A percentile compares a stretch with the other conserved stretches of the same genome.
Evolutionary conservation across 768 basidiomycete species (phyloP).

Genomic region (Cyclocybe aegerita): DNA sequence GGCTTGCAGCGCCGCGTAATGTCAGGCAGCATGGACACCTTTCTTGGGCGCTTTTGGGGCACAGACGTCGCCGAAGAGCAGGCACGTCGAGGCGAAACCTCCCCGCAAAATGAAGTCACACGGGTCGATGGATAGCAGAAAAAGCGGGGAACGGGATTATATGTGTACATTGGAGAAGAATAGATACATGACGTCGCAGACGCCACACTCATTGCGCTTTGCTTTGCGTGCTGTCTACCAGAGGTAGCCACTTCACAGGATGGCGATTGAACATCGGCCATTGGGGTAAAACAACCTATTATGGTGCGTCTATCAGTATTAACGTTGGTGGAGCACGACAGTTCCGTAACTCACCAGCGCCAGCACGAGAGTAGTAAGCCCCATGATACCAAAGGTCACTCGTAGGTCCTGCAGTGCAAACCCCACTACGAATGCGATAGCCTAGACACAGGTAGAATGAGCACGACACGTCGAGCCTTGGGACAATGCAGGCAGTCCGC

Average conservation of each 20-base stretch:
- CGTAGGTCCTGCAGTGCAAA: conserved; percentile 55
- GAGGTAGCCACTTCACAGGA: conserved; percentile 61
- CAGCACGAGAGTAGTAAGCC: conserved; percentile 35
- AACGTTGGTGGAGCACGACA: background rate
- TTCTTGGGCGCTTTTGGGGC: too few relatives aligned
- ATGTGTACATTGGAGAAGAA: background rate
- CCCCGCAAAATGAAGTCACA: too few relatives aligned
- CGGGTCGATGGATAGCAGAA: too few relatives aligned
- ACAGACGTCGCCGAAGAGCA: too few relatives aligned
- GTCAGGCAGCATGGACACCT: too few relatives aligned
- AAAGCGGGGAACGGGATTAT: too few relatives aligned
- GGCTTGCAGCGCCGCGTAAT: too few relatives aligned
- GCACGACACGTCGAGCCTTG: too few relatives aligned
- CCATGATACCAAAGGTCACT: conserved; percentile 52
- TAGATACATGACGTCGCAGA: background rate
- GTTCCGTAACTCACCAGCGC: conserved; percentile 36
- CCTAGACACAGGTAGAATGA: conserved; percentile 26
- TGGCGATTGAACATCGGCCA: conserved; percentile 69
- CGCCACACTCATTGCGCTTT: conserved; percentile 21
- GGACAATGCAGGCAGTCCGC: too few relatives aligned
- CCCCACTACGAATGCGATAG: conserved; percentile 55
- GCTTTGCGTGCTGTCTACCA: conserved; percentile 16
- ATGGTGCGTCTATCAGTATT: background rate
- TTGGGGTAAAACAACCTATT: conserved; percentile 61
- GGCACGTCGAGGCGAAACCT: too few relatives aligned